phyloP scores from a whole-genome alignment of 2,329 filamentous ascomycete genomes.

The Neodidymelliopsis sp. region DNA sequence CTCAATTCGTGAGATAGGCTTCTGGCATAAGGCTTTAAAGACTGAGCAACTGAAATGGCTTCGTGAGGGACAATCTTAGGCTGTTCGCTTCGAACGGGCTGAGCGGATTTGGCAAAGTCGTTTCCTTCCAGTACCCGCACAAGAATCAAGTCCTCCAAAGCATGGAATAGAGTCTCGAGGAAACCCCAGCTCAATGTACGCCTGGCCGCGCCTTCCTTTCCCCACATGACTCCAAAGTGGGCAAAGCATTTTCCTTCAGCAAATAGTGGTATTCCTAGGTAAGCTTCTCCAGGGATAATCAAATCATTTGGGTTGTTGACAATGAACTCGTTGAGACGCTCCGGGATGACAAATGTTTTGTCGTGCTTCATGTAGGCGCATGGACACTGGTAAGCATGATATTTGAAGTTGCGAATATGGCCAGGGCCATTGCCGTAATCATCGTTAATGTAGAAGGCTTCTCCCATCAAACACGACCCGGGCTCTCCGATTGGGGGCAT shows the following conservation, averaged over 20 bases:
- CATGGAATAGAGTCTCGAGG: constrained; percentile 72
- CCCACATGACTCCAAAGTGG: constrained; percentile 78
- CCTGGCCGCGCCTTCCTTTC: constrained; percentile 64
- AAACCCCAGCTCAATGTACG: constrained; percentile 69
- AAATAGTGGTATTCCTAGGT: constrained; percentile 71
- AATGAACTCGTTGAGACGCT: constrained; percentile 65
- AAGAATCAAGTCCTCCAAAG: constrained; percentile 71
- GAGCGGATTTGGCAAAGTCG: constrained; percentile 49
- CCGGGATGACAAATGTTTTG: constrained; percentile 73
- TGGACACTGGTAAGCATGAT: constrained; percentile 69
- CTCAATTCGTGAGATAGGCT: constrained; percentile 75
- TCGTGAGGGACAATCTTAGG: constrained; percentile 62
- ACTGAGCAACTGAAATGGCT: constrained; percentile 66
- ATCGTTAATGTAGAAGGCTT: constrained; percentile 72
- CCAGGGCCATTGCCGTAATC: constrained; percentile 58
- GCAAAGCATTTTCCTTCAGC: constrained; percentile 71
- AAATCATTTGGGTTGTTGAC: constrained; percentile 68
- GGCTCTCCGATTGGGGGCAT: constrained; percentile 68
- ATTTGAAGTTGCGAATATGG: constrained; percentile 67
- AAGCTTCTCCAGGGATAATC: constrained; percentile 69
- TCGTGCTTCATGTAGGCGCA: constrained; percentile 75
- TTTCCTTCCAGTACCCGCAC: constrained; percentile 64
- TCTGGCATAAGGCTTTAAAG: constrained; percentile 74
- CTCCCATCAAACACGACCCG: constrained; percentile 69
- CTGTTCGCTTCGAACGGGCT: constrained; percentile 28